Conservation (phyloP, 2,329 filamentous ascomycete species). For the Sporothrix brunneoviolacea region DNA sequence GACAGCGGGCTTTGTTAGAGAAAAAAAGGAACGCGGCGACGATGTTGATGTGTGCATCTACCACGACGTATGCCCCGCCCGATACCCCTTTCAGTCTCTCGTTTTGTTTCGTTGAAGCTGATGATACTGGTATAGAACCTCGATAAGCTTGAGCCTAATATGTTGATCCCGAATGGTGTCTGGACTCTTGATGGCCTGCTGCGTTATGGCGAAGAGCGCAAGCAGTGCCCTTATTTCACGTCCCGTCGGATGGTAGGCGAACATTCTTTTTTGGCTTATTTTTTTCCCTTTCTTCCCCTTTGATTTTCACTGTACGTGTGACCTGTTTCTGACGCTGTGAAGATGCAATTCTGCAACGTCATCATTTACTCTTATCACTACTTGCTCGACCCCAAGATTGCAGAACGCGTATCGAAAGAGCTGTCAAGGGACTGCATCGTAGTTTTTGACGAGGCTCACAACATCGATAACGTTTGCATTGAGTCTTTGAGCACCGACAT, state of each 20-base stretch:
- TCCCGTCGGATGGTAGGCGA: conserved; percentile 89
- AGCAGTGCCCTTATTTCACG: conserved; percentile 97
- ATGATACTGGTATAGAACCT: conserved; percentile 56
- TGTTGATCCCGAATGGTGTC: conserved; percentile 87
- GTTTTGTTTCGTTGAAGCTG: conserved; percentile 10
- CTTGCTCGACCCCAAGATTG: conserved; percentile 94
- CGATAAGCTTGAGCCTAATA: conserved; percentile 89
- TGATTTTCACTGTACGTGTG: background rate
- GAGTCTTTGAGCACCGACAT: conserved; percentile 95
- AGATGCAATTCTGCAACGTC: conserved; percentile 99
- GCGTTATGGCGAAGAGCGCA: conserved; percentile 86
- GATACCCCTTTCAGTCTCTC: no score
- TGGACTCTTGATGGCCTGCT: conserved; percentile 90
- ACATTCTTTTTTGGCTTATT: conserved; percentile 18
- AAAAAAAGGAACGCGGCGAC: conserved; percentile 93
- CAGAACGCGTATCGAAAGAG: conserved; percentile 71
- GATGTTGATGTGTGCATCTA: conserved; percentile 92
- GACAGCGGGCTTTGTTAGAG: conserved; percentile 93
- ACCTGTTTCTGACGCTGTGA: background rate
- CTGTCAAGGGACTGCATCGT: conserved; percentile 97
- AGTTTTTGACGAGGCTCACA: conserved; percentile 97
- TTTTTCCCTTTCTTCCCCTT: background rate
- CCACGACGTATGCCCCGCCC: conserved; percentile 77
- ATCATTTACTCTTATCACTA: conserved; percentile 99
- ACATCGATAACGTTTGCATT: conserved; percentile 99